A percentile compares a stretch with the other conserved stretches of the same genome.
Evolutionary conservation across 495 filamentous ascomycete genomes (phyloP).

Genomic region (Haplographium delicatum): DNA sequence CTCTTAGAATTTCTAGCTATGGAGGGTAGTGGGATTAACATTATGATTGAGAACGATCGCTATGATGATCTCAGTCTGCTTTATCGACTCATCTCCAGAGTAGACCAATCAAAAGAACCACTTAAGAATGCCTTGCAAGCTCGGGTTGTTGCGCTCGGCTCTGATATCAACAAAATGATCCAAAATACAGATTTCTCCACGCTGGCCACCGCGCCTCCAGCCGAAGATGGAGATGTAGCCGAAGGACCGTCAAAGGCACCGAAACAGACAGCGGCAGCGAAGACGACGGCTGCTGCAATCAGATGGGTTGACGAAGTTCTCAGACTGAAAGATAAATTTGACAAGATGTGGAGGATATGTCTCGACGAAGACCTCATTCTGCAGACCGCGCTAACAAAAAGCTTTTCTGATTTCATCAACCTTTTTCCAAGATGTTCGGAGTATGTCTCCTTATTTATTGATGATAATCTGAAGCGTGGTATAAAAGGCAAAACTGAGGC

Average conservation of each 20-base stretch:
- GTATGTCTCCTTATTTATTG: constrained; percentile 93
- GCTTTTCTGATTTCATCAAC: constrained; percentile 90
- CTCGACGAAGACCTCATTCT: constrained; percentile 72
- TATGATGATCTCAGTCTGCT: constrained; percentile 69
- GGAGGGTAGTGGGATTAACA: constrained; percentile 74
- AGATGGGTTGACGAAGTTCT: constrained; percentile 95
- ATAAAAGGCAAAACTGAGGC: constrained; percentile 87
- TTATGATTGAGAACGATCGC: constrained; percentile 90
- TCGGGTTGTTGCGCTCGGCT: constrained; percentile 74
- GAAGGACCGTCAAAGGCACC: constrained; percentile 40
- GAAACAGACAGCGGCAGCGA: constrained; percentile 41
- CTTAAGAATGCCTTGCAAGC: constrained; percentile 65
- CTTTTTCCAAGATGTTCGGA: constrained; percentile 76
- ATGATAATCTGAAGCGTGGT: constrained; percentile 91
- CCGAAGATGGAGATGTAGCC: constrained; percentile 30
- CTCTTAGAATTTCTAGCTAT: constrained; percentile 78
- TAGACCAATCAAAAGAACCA: constrained; percentile 68
- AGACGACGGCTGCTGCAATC: constrained; percentile 72
- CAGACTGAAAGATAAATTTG: constrained; percentile 82
- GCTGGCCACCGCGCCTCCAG: constrained; percentile 18
- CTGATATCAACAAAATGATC: constrained; percentile 70
- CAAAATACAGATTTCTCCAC: constrained; percentile 16
- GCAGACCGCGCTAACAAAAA: constrained; percentile 74
- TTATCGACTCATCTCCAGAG: constrained; percentile 69
- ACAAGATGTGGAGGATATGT: constrained; percentile 62